Evolutionary conservation across 768 basidiomycete genomes (phyloP).

Genomic region (Clavaria fumosa): DNA sequence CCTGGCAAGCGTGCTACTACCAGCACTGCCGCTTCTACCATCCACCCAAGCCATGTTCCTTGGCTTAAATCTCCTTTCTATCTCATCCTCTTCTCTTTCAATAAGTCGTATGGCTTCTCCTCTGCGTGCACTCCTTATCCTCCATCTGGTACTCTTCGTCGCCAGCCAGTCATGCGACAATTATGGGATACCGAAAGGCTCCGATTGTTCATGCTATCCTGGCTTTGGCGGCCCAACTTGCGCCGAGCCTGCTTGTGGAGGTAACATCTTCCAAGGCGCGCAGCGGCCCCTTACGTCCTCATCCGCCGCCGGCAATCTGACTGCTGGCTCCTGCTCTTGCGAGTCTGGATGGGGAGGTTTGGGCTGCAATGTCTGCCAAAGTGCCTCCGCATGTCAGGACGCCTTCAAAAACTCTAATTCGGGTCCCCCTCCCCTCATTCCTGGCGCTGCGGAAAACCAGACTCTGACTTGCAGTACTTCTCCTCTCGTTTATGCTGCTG

Average conservation of each 20-base stretch:
- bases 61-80: no score
- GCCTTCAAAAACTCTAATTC: constrained; percentile 31
- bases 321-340: constrained; percentile 53
- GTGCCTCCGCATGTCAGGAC: constrained; percentile 47
- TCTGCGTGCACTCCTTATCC: constrained; percentile 7
- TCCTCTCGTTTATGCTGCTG: constrained; percentile 58
- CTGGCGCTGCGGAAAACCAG: constrained; percentile 29
- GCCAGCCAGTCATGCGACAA: constrained; percentile 47
- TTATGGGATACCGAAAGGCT: constrained; percentile 42
- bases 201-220: constrained; percentile 59
- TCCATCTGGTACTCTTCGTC: constrained; percentile 13
- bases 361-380: constrained; percentile 70
- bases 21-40: no score
- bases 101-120: neutral
- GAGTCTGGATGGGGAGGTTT: constrained; percentile 60
- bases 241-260: constrained; percentile 59
- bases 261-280: constrained; percentile 63
- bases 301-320: constrained; percentile 45
- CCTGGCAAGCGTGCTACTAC: no score
- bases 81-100: no score
- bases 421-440: constrained; percentile 16
- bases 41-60: no score
- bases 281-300: constrained; percentile 34
- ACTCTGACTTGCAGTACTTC: constrained; percentile 59
- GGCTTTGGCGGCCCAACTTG: constrained; percentile 69